Percentiles rank a stretch among this genome's conserved stretches.
phyloP scores from a whole-genome alignment of 108 stramenopile species.

The Cyclotella baltica region DNA sequence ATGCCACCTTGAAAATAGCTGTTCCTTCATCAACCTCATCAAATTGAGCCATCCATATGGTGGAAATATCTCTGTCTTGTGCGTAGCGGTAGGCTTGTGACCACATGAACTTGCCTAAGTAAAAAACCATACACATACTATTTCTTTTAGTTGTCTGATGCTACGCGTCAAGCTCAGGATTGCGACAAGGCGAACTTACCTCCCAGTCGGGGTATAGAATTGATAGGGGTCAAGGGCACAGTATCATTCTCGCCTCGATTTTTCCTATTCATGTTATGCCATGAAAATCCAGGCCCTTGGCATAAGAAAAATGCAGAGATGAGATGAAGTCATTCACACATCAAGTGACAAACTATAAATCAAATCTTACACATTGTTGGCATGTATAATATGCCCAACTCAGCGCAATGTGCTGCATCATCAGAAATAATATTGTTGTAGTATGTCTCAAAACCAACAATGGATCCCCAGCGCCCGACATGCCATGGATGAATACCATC shows the following conservation, averaged over 20 bases:
- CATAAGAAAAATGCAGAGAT: not conserved
- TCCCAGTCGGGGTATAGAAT: conserved; percentile 42
- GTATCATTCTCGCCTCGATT: not conserved
- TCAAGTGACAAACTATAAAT: not conserved
- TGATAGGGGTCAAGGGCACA: no score
- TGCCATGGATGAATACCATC: conserved; percentile 57
- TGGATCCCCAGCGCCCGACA: conserved; percentile 41
- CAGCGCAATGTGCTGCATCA: conserved; percentile 46
- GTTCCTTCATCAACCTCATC: conserved; percentile 63
- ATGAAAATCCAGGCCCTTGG: conserved; percentile 53
- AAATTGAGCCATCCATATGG: conserved; percentile 55
- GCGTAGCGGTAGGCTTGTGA: conserved; percentile 33
- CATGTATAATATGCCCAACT: conserved; percentile 44
- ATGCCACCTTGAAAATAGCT: conserved; percentile 52
- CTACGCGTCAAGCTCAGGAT: no score
- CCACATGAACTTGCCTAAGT: conserved; percentile 59
- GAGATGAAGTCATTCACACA: not conserved
- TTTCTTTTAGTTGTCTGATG: no score
- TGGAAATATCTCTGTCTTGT: conserved; percentile 13
- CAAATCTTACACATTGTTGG: conserved; percentile 51
- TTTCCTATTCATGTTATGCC: conserved; percentile 45
- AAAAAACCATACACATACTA: no score
- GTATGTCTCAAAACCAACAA: conserved; percentile 3
- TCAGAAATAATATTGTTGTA: conserved; percentile 19
- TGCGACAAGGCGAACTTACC: conserved; percentile 54